Evolutionary conservation across 2,329 filamentous ascomycete species (phyloP).

Genomic region (Apiospora hydei): DNA sequence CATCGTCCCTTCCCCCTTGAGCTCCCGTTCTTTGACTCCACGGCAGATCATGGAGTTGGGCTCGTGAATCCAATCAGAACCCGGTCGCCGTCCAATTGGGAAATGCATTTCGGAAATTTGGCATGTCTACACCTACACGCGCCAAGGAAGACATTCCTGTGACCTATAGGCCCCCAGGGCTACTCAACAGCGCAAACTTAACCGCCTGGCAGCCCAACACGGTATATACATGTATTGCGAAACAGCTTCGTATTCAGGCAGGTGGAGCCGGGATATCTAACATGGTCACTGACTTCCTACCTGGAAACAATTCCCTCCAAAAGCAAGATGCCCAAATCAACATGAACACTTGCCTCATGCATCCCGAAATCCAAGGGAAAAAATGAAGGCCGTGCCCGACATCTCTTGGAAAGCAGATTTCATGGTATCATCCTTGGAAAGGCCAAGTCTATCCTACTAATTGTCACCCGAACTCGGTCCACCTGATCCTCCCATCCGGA

Average conservation of each 20-base stretch:
- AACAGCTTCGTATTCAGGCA: neutral
- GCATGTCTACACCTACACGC: neutral
- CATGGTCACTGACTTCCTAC: too few species aligned
- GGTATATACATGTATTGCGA: neutral
- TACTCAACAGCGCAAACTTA: neutral
- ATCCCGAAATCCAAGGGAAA: neutral
- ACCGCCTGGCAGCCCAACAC: neutral
- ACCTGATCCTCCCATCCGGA: neutral
- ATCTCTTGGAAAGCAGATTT: neutral
- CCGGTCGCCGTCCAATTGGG: conserved; percentile 7
- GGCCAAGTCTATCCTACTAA: too few species aligned
- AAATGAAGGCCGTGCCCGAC: neutral
- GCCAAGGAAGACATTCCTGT: neutral
- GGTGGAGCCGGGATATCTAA: neutral
- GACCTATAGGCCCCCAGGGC: neutral
- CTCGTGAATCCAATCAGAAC: conserved; percentile 12
- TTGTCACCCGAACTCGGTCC: neutral
- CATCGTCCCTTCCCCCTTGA: neutral
- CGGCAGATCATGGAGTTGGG: conserved; percentile 11
- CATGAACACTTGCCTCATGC: neutral
- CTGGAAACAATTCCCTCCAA: neutral
- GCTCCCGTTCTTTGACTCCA: conserved; percentile 1
- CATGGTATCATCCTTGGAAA: neutral
- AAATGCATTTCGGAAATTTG: neutral
- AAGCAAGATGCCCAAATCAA: too few species aligned